Evolutionary conservation across 2,329 filamentous ascomycete species (phyloP).

Genomic region (Fusarium annulatum): DNA sequence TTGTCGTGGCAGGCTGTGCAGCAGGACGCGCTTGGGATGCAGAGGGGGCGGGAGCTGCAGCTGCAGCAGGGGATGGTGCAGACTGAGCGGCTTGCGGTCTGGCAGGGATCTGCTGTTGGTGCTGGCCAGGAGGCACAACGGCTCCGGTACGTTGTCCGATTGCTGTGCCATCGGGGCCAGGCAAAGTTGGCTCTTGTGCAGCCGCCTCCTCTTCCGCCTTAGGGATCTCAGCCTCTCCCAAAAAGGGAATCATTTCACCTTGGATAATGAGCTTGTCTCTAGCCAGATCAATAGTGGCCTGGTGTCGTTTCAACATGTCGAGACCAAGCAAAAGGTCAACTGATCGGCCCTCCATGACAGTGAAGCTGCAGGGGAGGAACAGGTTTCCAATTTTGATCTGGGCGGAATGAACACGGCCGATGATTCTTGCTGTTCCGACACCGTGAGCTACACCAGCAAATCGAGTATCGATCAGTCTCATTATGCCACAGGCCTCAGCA

Average conservation of each 20-base stretch:
- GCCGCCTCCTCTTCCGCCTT: slow-evolving; percentile 80
- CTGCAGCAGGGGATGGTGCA: slow-evolving; percentile 42
- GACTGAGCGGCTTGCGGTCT: slow-evolving; percentile 41
- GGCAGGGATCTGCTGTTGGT: slow-evolving; percentile 26
- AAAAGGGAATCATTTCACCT: slow-evolving; percentile 86
- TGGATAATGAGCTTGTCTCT: slow-evolving; percentile 89
- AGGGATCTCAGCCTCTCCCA: slow-evolving; percentile 95
- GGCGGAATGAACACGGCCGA: slow-evolving; percentile 94
- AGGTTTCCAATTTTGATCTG: slow-evolving; percentile 92
- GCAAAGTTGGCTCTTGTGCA: slow-evolving; percentile 83
- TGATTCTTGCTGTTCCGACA: slow-evolving; percentile 92
- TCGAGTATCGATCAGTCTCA: slow-evolving; percentile 91
- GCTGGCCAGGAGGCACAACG: slow-evolving; percentile 57
- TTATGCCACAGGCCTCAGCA: slow-evolving; percentile 92
- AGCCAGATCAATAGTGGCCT: slow-evolving; percentile 89
- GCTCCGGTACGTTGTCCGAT: slow-evolving; percentile 88
- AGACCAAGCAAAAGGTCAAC: slow-evolving; percentile 93
- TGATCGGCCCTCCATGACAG: slow-evolving; percentile 98
- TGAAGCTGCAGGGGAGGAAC: slow-evolving; percentile 93
- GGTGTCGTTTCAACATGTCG: slow-evolving; percentile 97
- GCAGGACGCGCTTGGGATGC: slow-evolving; percentile 44
- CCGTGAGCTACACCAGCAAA: slow-evolving; percentile 93
- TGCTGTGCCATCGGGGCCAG: slow-evolving; percentile 87
- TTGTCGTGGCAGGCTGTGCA: slow-evolving; percentile 42
- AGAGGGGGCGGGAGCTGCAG: slow-evolving; percentile 44